A percentile compares a stretch with the other conserved stretches of the same genome.
phyloP scores from a whole-genome alignment of 306 rosid species.

The Fragaria ananassa region DNA sequence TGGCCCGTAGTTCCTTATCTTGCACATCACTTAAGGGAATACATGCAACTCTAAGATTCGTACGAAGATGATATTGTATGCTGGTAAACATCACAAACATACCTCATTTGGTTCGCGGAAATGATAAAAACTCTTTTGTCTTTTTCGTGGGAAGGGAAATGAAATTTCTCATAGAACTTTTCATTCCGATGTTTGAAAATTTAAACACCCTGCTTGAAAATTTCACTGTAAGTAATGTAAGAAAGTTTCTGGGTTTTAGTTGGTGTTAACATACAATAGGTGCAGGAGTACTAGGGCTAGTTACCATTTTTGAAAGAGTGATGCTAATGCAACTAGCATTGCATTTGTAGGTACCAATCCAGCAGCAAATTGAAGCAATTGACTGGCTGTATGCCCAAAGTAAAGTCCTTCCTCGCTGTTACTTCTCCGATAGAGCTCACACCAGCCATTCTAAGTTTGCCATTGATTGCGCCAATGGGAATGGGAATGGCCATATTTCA shows the following conservation, averaged over 20 bases:
- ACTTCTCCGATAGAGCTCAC: conserved; percentile 57
- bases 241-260: background rate
- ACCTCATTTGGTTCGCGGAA: too few relatives aligned
- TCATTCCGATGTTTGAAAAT: too few relatives aligned
- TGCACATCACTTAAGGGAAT: background rate
- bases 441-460: conserved; percentile 7
- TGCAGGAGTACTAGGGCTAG: background rate
- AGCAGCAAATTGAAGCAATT: conserved; percentile 68
- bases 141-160: too few relatives aligned
- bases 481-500: conserved; percentile 9
- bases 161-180: too few relatives aligned
- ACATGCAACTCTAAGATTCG: background rate
- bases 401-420: conserved; percentile 68
- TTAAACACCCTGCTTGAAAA: background rate
- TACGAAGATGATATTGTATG: background rate
- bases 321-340: conserved; percentile 4
- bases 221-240: background rate
- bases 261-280: background rate
- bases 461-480: conserved; percentile 19
- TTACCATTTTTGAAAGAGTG: background rate
- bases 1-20: conserved; percentile 18
- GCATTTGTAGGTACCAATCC: conserved; percentile 65
- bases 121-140: too few relatives aligned
- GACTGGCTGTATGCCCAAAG: conserved; percentile 80
- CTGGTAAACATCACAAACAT: background rate